Evolutionary conservation across 176 grass and related monocot species (phyloP), one percentile per base, ranked within the genome.

Genomic region (Rhipidocladum racemiflorum): DNA sequence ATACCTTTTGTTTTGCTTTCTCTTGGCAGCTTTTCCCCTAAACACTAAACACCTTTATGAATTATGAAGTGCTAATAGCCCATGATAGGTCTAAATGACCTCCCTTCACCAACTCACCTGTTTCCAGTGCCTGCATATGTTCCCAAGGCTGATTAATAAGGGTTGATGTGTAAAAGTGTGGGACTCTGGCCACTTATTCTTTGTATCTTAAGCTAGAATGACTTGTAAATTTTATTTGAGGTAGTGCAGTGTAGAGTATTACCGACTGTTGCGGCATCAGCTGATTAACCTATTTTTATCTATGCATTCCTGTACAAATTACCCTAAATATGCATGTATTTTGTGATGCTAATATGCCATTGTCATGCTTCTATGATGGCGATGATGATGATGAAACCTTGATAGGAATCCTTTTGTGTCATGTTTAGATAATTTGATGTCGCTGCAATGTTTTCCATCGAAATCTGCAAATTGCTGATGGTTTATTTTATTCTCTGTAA

Each of bases 401-500:
- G 35, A 23, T 42, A 23, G 15, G 28, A 56, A 14, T 79, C 5
- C 43, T 79, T 68, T 61, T 0, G 28, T 65, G 49, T 45, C 16
- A 0, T 78, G 7, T 65, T 72, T 46, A 20, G 40, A 76, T 54
- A 45, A 59, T 81, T 81, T 55, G 28, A 65, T 85, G 24, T 57
- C 10, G 63, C 42, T 73, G 28, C 49, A 55, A 9, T 57, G 24
- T 6, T 75, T 71, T 63, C 67, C 20, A 10, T 81, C 6, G 10
- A 78, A 70, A n/a, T 62, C 6, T 54, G 55, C 59, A 83, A 34
- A 25, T 84, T 68, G 27, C 70, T 79, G 46, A 88, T 68, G 44
- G 38, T 82, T 21, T 72, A 45, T 75, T 50, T 84, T 61, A 51
- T 51, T 85, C 45, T 81, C 20, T 79, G 32, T 12, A 75, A 89